Evolutionary conservation across 306 rosid species (phyloP), one percentile per base, ranked within the genome.

Genomic region (Vigna mungo): DNA sequence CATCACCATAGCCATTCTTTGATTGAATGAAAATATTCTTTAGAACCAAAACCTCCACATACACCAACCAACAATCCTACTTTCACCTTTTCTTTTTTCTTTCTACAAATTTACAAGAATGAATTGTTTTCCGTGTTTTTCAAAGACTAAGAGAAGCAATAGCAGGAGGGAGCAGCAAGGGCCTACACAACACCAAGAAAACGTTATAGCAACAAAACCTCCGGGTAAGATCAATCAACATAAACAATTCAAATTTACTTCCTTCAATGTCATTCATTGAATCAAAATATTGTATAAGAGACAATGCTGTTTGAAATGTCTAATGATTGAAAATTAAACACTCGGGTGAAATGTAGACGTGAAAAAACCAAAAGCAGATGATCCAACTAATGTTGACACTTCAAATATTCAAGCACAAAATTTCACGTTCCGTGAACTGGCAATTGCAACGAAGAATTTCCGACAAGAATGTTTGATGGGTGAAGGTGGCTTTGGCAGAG

Each of bases 401-500:
- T 68, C 87, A 15, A 76, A 78, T 54, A 89, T 90, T 68, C 81
- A 87, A 78, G 92, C 98, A 59, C 87, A 89, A 68, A 71, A 20
- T 78, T 94, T 86, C 85, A 94, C 87, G 16, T 94, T 94, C 72
- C 90, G 98, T 2, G 98, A 94, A 85, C 71, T 94, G 14, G 98
- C 98, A 55, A 84, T 84, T 2, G 98, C 97, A 17, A 94, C 98
- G 0, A 92, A 89, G 85, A 94, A 94, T 80, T 94, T 94, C 80
- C 81, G 96, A 0, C 97, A 90, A 46, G 98, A 90, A 81, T 83
- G 89, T 18, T 91, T 92, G 25, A 32, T 94, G 82, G 98, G 97
- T 1, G 98, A 92, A 85, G 97, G 98, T 49, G 93, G 96, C 30
- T 94, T 92, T 68, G 98, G 98, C 27, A 92, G 96, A 83, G 98